Evolutionary conservation across 208 protist genomes (phyloP).

Genomic region (Balamuthia mandrillaris): DNA sequence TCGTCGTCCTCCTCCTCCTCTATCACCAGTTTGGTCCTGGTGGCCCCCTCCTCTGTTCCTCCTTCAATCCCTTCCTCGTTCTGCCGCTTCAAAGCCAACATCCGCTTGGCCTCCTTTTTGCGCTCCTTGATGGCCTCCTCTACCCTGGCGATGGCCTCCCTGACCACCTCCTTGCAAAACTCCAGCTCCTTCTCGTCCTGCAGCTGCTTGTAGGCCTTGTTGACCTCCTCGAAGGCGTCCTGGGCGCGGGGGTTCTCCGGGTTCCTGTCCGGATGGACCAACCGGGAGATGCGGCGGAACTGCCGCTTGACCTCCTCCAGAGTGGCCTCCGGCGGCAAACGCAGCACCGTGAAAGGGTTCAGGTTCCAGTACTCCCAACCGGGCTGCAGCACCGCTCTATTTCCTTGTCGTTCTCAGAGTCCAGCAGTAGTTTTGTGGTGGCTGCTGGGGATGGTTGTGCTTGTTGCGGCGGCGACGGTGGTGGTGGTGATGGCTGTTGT

Average conservation of each 20-base stretch:
- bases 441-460: too few relatives aligned
- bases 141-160: neutral
- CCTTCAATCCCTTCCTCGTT: too few relatives aligned
- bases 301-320: conserved; percentile 2
- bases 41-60: too few relatives aligned
- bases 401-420: neutral
- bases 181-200: neutral
- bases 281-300: neutral
- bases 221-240: neutral
- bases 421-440: too few relatives aligned
- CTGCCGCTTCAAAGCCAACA: too few relatives aligned
- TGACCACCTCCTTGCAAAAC: neutral
- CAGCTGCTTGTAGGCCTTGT: neutral
- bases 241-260: neutral
- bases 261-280: neutral
- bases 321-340: neutral
- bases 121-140: neutral
- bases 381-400: conserved; percentile 3
- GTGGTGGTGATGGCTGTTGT: too few relatives aligned
- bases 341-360: conserved; percentile 6
- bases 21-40: too few relatives aligned
- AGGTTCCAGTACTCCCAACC: neutral
- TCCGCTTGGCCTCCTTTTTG: neutral
- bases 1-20: too few relatives aligned
- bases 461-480: too few relatives aligned